Evolutionary conservation across 495 filamentous ascomycete species (phyloP), one percentile per base, ranked within the genome.

Genomic region (Neurospora africana): DNA sequence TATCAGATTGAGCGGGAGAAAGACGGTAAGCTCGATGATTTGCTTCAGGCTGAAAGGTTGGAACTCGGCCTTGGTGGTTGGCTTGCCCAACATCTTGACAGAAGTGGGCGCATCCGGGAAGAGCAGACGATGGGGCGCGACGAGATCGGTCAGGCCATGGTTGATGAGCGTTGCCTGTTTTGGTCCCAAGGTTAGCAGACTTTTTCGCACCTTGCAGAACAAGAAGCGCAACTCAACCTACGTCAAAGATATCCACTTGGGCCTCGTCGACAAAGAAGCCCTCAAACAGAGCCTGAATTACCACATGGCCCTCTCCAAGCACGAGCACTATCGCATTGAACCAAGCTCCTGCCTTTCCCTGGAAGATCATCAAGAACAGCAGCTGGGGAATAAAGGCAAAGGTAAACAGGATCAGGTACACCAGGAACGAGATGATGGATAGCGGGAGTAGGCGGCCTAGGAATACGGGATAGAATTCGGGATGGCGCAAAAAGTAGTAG

Each of bases 181-280:
- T 30, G 13, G 27, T 65, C 27, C 27, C 6, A 65, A 9, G 15
- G 53, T 65, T 33, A 65, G 53, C 53, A 65, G 3, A 17, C 11
- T 35, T 33, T 33, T 33, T 33, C 15, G 27, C 53, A 7, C 5
- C 23, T 8, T 61, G 6, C 53, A 17, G 27, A 0, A 85, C 35
- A 5, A 85, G 76, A 74, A 38, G 44, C 40, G 37, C 5, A 17
- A 68, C 90, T 85, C 3, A 17, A 69, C 91, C 85, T 70, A 90
- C 93, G 81, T 99, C 95, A 74, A 98, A 99, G 8, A 93, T 92
- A 77, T 99, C 93, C n/a, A 95, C 86, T 3, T 97, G 87, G 11
- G 89, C 89, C 70, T 94, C 92, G 71, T 95, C 90, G 17, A 95
- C 89, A 68, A 97, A 84, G 76, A 95, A 93, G 11, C 89, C 89